These are phyloP conservation scores for Fraxinus nigra DNA, from an alignment of 305 asterid genomes.

Conservation along the genomic window DNA sequence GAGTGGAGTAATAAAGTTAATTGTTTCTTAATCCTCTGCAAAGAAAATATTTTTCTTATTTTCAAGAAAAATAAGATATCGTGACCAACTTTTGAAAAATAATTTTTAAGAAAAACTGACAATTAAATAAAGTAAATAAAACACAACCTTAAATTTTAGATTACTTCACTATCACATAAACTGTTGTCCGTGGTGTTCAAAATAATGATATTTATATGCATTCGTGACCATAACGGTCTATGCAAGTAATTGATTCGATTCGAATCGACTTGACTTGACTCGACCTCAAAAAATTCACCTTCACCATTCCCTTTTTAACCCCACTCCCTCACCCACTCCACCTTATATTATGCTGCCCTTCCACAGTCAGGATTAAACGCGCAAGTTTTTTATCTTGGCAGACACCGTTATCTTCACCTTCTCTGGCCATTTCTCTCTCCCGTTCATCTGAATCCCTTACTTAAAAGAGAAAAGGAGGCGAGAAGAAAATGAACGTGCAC, in stretches of 20 bases:
- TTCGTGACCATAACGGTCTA: neutral
- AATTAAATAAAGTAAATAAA: too few species aligned
- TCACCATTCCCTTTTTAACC: neutral
- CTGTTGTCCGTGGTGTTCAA: neutral
- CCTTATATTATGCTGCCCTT: slow-evolving; percentile 26
- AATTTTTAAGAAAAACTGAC: too few species aligned
- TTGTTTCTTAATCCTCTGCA: too few species aligned
- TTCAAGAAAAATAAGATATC: too few species aligned
- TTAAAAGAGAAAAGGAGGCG: neutral
- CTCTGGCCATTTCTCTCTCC: neutral
- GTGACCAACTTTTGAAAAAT: too few species aligned
- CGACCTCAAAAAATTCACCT: neutral
- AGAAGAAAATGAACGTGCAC: neutral
- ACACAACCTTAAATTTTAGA: too few species aligned
- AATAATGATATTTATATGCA: too few species aligned
- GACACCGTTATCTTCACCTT: neutral
- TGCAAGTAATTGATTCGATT: too few species aligned
- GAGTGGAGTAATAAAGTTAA: too few species aligned
- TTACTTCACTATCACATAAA: neutral
- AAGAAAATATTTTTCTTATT: too few species aligned
- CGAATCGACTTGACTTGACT: too few species aligned
- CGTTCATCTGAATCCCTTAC: neutral
- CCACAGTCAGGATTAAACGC: slow-evolving; percentile 27
- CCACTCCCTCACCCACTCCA: slow-evolving; percentile 14
- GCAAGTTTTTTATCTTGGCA: neutral